Evolutionary conservation across 1,139 yeast species (phyloP).

Genomic region (Pichia inconspicua): DNA sequence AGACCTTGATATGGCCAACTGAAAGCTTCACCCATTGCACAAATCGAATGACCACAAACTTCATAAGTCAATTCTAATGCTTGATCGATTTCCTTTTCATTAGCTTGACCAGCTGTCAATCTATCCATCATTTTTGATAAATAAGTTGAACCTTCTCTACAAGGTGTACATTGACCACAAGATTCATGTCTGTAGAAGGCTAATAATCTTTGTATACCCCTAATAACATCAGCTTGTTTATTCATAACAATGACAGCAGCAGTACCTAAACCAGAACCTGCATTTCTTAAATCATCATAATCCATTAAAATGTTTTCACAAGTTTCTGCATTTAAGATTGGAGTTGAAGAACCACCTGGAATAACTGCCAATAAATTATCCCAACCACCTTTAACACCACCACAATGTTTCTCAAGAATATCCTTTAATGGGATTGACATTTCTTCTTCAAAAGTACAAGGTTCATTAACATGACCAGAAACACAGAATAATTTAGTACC

Average conservation of each 20-base stretch:
- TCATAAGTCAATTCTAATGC: slow-evolving; percentile 74
- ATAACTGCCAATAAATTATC: slow-evolving; percentile 77
- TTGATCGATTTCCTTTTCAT: slow-evolving; percentile 73
- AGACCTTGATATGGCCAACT: slow-evolving; percentile 92
- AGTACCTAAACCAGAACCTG: slow-evolving; percentile 81
- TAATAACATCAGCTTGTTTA: slow-evolving; percentile 72
- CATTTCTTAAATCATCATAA: slow-evolving; percentile 76
- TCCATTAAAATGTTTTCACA: slow-evolving; percentile 75
- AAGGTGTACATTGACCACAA: slow-evolving; percentile 91
- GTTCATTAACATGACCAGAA: slow-evolving; percentile 84
- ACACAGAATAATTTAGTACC: slow-evolving; percentile 81
- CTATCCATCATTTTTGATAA: slow-evolving; percentile 77
- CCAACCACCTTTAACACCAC: slow-evolving; percentile 89
- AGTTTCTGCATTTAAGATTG: slow-evolving; percentile 59
- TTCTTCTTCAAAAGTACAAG: slow-evolving; percentile 88
- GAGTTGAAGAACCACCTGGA: slow-evolving; percentile 87
- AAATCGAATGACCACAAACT: slow-evolving; percentile 83
- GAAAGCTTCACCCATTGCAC: slow-evolving; percentile 89
- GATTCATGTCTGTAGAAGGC: slow-evolving; percentile 85
- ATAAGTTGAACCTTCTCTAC: slow-evolving; percentile 93
- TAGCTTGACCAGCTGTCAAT: slow-evolving; percentile 69
- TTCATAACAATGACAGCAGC: slow-evolving; percentile 90
- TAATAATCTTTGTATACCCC: slow-evolving; percentile 78
- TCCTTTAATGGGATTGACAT: slow-evolving; percentile 83
- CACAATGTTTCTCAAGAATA: slow-evolving; percentile 78